Evolutionary conservation across 495 filamentous ascomycete species (phyloP), one percentile per base, ranked within the genome.

Genomic region (Podospora anserina): DNA sequence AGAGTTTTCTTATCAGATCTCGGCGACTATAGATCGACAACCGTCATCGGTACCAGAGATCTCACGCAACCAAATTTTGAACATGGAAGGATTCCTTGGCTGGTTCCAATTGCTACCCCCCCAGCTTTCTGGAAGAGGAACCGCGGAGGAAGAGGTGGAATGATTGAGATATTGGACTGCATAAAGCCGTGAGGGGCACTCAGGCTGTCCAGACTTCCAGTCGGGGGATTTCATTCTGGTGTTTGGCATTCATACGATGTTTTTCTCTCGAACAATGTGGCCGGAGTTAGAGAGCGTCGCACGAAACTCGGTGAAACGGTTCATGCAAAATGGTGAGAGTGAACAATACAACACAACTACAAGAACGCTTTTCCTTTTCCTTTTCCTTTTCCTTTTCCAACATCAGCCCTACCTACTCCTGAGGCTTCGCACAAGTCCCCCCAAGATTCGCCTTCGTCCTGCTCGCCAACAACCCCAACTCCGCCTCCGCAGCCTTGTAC

Each of bases 391-490:
- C 39, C 39, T 16, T 49, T 49, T 49, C 39, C 7, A 49, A 3
- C 39, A 49, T 11, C 2, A 61, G 13, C 23, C 4, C 59, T 32
- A 5, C 26, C 18, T 28, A 61, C 20, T 18, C 7, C 5, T 18
- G 16, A 26, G 59, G 59, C 39, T 15, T 26, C 55, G 39, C 34
- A 16, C 54, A 16, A 1, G 34, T 44, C 4, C 20, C 61, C 13
- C 20, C 20, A 34, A 69, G 15, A n/a, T 66, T 66, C 27, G 6
- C 18, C 53, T 27, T 57, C 23, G 58, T 32, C 58, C 58, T 69
- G 27, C 9, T 23, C 4, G 57, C 54, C 19, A 69, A 57, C 49
- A 62, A 7, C 26, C 19, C 16, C 58, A 69, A 23, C 34, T 70
- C 71, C 30, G 16, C 19, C 27, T 72, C 64, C 13, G 26, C 61